Evolutionary conservation across 371 early-diverging fungal genomes (phyloP).

Genomic region (Rhizopus delemar): DNA sequence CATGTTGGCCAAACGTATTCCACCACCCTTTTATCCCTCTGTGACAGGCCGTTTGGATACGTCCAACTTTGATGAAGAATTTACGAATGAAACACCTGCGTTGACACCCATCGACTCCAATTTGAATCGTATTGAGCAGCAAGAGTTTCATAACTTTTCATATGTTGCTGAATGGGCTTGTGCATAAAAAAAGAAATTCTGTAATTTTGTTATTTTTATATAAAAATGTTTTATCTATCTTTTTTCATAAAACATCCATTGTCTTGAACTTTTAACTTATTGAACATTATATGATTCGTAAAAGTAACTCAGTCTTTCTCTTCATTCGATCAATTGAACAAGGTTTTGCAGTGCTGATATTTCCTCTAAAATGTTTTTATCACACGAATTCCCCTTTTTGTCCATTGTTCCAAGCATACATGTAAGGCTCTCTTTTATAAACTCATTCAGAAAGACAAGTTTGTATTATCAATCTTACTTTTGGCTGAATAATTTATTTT

Average conservation of each 20-base stretch:
- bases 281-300: too few relatives aligned
- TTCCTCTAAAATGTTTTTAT: too few relatives aligned
- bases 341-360: too few relatives aligned
- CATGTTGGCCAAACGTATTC: constrained; percentile 75
- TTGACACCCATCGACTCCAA: constrained; percentile 85
- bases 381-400: background rate
- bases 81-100: constrained; percentile 86
- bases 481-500: background rate
- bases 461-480: background rate
- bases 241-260: too few relatives aligned
- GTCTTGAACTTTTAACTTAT: too few relatives aligned
- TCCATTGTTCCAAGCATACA: too few relatives aligned
- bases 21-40: constrained; percentile 89
- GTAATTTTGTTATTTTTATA: background rate
- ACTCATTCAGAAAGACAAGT: background rate
- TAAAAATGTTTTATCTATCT: too few relatives aligned
- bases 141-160: constrained; percentile 89
- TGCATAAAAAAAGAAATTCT: constrained; percentile 6
- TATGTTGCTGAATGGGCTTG: constrained; percentile 88
- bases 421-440: too few relatives aligned
- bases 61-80: constrained; percentile 95
- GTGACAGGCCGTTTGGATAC: constrained; percentile 80
- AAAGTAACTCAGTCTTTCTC: too few relatives aligned
- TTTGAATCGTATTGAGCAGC: constrained; percentile 80
- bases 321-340: too few relatives aligned